These are phyloP conservation scores for Beta corolliflora DNA, from an alignment of 179 eudicot species.

Conservation along the genomic window DNA sequence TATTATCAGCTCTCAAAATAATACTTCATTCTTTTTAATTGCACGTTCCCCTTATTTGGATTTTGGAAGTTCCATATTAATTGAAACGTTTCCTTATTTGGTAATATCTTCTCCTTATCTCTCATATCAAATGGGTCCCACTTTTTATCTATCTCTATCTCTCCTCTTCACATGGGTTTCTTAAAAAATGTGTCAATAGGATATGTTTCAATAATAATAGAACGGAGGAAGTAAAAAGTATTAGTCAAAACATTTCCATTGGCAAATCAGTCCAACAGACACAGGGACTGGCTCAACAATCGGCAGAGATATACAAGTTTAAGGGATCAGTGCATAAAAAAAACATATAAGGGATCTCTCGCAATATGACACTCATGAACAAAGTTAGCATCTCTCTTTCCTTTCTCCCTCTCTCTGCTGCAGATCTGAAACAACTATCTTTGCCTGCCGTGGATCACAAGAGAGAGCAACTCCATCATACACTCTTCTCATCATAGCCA, in stretches of 20 bases:
- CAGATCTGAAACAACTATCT: neutral
- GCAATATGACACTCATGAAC: neutral
- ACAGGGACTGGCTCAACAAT: neutral
- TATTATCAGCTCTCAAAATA: too few relatives aligned
- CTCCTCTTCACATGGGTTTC: neutral
- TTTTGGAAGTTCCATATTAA: too few relatives aligned
- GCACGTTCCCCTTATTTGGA: too few relatives aligned
- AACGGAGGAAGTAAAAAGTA: neutral
- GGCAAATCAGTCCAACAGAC: neutral
- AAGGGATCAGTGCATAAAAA: neutral
- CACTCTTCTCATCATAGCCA: neutral
- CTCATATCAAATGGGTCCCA: too few relatives aligned
- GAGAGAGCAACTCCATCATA: neutral
- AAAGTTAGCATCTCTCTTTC: neutral
- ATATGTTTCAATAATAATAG: too few relatives aligned
- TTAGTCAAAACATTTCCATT: neutral
- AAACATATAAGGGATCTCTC: neutral
- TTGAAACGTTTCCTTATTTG: too few relatives aligned
- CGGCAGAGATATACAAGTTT: neutral
- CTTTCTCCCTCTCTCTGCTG: neutral
- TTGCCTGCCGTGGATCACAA: neutral
- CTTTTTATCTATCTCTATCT: too few relatives aligned
- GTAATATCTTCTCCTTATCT: too few relatives aligned
- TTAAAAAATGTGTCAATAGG: too few relatives aligned
- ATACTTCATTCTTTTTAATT: too few relatives aligned